phyloP scores from a whole-genome alignment of 345 rosid species.

The Schrenkiella parvula region DNA sequence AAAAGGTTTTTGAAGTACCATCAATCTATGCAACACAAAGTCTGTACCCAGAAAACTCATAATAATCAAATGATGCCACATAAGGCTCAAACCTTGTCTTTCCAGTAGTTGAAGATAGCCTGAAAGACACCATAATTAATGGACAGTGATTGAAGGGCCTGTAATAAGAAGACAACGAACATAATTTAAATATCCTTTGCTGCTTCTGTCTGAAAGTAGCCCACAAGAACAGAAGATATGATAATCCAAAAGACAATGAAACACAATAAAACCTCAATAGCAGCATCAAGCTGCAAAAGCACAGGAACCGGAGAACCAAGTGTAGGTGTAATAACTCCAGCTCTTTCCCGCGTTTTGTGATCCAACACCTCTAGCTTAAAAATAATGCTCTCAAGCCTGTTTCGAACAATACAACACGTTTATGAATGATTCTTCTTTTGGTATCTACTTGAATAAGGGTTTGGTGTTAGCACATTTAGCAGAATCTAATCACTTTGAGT shows the following conservation, averaged over 20 bases:
- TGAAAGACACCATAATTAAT: constrained; percentile 61
- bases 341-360: constrained; percentile 96
- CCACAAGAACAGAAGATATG: neutral
- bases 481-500: neutral
- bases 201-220: neutral
- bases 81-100: constrained; percentile 62
- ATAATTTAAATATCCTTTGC: neutral
- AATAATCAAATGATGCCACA: neutral
- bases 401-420: neutral
- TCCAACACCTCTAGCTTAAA: constrained; percentile 94
- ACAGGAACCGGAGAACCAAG: constrained; percentile 83
- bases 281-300: constrained; percentile 79
- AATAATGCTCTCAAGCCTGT: constrained; percentile 76
- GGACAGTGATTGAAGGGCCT: constrained; percentile 77
- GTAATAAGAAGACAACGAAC: constrained; percentile 22
- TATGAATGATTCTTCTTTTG: neutral
- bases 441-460: neutral
- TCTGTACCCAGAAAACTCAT: neutral
- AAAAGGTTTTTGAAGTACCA: neutral
- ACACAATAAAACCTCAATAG: constrained; percentile 56
- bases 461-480: neutral
- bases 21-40: neutral
- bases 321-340: constrained; percentile 81
- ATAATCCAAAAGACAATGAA: neutral
- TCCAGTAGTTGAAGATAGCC: constrained; percentile 84